Percentiles rank a stretch among this genome's conserved stretches.
phyloP scores from a whole-genome alignment of 495 filamentous ascomycete species.

The Penicillium soppii region DNA sequence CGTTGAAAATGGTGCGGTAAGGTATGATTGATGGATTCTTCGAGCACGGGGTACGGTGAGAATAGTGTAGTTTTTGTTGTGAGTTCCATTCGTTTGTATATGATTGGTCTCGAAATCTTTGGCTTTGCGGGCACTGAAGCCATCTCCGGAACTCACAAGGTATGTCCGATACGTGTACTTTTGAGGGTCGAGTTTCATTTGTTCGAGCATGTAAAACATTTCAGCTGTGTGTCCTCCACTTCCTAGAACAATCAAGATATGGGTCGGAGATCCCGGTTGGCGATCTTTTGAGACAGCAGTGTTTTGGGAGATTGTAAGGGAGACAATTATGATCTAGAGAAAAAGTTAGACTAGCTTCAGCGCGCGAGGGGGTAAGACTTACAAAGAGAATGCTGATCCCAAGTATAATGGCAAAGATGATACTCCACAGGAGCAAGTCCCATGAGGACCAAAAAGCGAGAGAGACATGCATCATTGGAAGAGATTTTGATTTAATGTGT shows the following conservation, averaged over 20 bases:
- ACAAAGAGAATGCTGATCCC: slow-evolving; percentile 19
- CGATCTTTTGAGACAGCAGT: slow-evolving; percentile 32
- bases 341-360: slow-evolving; percentile 4
- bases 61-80: slow-evolving; percentile 46
- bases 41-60: slow-evolving; percentile 69
- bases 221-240: slow-evolving; percentile 94
- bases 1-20: slow-evolving; percentile 62
- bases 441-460: background rate
- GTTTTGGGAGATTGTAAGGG: slow-evolving; percentile 35
- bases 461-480: background rate
- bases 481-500: background rate
- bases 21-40: slow-evolving; percentile 71
- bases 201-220: slow-evolving; percentile 77
- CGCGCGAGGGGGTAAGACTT: slow-evolving; percentile 2
- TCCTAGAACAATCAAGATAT: slow-evolving; percentile 81
- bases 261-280: slow-evolving; percentile 44
- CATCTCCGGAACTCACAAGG: slow-evolving; percentile 74
- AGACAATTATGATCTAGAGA: slow-evolving; percentile 24
- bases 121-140: slow-evolving; percentile 66
- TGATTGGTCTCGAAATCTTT: slow-evolving; percentile 57
- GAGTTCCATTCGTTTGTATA: background rate
- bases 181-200: slow-evolving; percentile 40
- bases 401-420: slow-evolving; percentile 2
- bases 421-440: background rate
- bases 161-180: slow-evolving; percentile 74